Percentiles rank a stretch among this genome's conserved stretches.
Evolutionary conservation across 208 protist species (phyloP).

Genomic region (Wallacemonas sp.): DNA sequence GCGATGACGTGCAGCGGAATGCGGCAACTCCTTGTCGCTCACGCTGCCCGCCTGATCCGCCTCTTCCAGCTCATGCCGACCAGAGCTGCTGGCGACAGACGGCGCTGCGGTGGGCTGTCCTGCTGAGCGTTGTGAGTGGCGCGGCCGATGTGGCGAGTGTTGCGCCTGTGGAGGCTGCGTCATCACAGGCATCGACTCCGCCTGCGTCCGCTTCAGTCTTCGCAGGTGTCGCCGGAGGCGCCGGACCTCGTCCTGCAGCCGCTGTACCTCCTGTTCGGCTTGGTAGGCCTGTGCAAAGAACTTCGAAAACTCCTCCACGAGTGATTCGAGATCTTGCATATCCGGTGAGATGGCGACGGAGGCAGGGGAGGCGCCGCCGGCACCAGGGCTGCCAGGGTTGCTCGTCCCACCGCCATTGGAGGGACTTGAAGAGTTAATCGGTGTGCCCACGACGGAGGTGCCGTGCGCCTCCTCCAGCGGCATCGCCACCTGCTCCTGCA

Average conservation of each 20-base stretch:
- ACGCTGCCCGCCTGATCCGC: too few species aligned
- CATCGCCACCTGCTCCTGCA: constrained; percentile 36
- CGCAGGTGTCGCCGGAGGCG: background rate
- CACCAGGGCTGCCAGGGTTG: background rate
- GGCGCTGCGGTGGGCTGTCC: background rate
- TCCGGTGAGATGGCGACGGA: constrained; percentile 35
- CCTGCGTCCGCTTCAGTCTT: background rate
- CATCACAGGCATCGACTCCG: background rate
- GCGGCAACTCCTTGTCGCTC: too few species aligned
- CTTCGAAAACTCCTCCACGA: constrained; percentile 67
- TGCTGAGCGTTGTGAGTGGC: background rate
- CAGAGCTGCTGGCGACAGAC: too few species aligned
- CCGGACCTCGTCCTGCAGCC: constrained; percentile 42
- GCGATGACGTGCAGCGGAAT: too few species aligned
- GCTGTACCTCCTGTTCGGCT: constrained; percentile 34
- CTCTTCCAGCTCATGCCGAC: too few species aligned
- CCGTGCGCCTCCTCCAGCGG: constrained; percentile 15
- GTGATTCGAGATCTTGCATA: constrained; percentile 64
- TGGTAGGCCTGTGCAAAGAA: constrained; percentile 52
- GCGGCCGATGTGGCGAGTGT: background rate
- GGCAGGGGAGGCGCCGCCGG: background rate
- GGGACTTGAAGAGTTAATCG: constrained; percentile 1
- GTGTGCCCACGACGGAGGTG: constrained; percentile 7
- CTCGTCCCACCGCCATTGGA: background rate
- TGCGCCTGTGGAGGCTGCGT: background rate